phyloP scores from a whole-genome alignment of 306 rosid genomes.

The Senna siamea region DNA sequence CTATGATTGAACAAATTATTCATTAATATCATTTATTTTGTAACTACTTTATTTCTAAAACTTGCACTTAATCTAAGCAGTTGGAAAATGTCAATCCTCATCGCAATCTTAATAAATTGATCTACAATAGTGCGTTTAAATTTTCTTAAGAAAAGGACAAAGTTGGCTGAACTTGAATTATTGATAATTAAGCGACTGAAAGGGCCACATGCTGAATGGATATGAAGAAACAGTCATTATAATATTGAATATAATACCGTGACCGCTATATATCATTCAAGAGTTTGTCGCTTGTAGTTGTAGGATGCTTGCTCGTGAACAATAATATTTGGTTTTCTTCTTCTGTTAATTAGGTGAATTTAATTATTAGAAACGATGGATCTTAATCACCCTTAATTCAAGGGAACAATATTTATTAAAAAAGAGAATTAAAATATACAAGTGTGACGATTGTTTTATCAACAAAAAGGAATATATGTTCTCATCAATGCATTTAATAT shows the following conservation, averaged over 20 bases:
- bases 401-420: neutral
- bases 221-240: conserved; percentile 25
- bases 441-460: neutral
- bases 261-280: neutral
- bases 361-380: neutral
- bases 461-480: conserved; percentile 1
- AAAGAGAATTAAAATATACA: conserved; percentile 19
- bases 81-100: neutral
- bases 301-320: conserved; percentile 3
- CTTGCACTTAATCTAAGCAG: neutral
- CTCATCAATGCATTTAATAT: neutral
- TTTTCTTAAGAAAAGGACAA: conserved; percentile 16
- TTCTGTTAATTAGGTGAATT: neutral
- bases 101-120: neutral
- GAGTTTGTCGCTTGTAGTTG: conserved; percentile 4
- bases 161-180: conserved; percentile 32
- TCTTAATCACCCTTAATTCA: conserved; percentile 1
- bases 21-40: neutral
- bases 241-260: neutral
- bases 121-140: neutral
- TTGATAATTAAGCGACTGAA: conserved; percentile 32
- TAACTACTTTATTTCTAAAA: neutral
- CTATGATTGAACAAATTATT: neutral
- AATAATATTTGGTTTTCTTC: neutral
- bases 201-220: conserved; percentile 26